These are phyloP conservation scores for Hyaloraphidium curvatum DNA, from an alignment of 192 early-diverging fungal species.

Conservation along the genomic window DNA sequence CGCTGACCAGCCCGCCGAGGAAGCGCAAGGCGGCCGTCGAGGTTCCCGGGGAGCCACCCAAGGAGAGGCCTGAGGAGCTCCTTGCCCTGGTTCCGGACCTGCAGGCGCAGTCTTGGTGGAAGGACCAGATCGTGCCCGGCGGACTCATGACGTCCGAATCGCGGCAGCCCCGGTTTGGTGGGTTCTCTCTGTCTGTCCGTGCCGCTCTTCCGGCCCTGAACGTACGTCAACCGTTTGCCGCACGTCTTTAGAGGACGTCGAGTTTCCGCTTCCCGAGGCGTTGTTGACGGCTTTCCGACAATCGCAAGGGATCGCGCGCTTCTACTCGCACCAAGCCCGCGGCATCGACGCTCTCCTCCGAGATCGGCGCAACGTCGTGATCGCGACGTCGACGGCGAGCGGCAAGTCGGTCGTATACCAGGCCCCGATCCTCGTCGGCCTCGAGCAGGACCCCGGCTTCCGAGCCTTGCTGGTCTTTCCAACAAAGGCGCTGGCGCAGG, in stretches of 20 bases:
- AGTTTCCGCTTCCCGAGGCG: neutral
- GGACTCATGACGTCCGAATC: too few species aligned
- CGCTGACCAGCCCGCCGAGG: too few species aligned
- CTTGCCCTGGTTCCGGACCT: too few species aligned
- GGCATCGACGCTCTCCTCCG: neutral
- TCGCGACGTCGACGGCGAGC: neutral
- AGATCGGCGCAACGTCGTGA: neutral
- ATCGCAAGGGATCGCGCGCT: neutral
- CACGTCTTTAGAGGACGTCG: neutral
- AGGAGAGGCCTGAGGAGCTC: too few species aligned
- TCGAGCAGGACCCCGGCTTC: neutral
- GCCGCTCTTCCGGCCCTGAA: neutral
- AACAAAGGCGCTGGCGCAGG: constrained; percentile 1
- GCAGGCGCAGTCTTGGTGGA: too few species aligned
- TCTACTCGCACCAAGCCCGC: neutral
- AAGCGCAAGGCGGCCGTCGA: too few species aligned
- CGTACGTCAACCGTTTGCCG: neutral
- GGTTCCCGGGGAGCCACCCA: too few species aligned
- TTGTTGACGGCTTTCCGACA: neutral
- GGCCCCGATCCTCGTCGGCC: neutral
- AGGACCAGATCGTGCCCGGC: too few species aligned
- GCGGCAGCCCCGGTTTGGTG: too few species aligned
- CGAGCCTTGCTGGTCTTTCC: neutral
- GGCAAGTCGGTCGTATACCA: neutral
- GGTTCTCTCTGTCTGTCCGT: neutral